These are phyloP conservation scores for Plantago lanceolata DNA, from an alignment of 305 asterid species.

Conservation along the genomic window DNA sequence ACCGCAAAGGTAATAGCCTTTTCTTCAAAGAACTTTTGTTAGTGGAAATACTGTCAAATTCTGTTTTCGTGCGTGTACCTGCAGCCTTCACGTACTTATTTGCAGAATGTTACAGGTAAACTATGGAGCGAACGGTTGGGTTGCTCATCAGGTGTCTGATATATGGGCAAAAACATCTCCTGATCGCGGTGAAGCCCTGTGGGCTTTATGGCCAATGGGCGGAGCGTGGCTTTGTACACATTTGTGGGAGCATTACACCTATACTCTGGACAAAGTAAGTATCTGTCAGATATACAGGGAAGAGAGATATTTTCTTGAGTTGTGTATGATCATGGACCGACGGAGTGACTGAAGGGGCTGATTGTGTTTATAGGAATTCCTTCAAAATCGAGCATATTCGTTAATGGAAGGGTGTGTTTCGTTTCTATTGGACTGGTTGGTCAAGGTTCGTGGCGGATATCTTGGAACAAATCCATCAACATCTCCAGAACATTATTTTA, in stretches of 20 bases:
- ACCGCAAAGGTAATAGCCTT: constrained; percentile 53
- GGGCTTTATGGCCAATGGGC: constrained; percentile 87
- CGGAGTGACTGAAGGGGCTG: not conserved
- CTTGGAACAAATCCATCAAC: constrained; percentile 80
- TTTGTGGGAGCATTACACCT: constrained; percentile 76
- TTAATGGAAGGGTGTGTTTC: constrained; percentile 61
- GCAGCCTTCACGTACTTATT: constrained; percentile 54
- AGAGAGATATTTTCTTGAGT: constrained; percentile 3
- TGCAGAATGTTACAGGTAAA: constrained; percentile 70
- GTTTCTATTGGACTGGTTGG: constrained; percentile 70
- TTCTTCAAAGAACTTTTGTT: constrained; percentile 8
- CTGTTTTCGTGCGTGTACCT: constrained; percentile 13
- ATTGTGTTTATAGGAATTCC: constrained; percentile 40
- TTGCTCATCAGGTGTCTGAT: constrained; percentile 75
- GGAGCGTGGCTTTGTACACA: constrained; percentile 90
- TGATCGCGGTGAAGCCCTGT: constrained; percentile 54
- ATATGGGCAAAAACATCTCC: constrained; percentile 83
- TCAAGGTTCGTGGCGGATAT: constrained; percentile 48
- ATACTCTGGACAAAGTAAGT: constrained; percentile 64
- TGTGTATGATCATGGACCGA: not conserved
- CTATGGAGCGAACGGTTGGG: constrained; percentile 76
- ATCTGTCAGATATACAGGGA: not conserved
- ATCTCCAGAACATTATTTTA: constrained; percentile 70
- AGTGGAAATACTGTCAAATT: not conserved
- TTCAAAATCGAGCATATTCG: constrained; percentile 54